phyloP scores from a whole-genome alignment of 73 alveolate genomes.

The Symbiodinium natans region DNA sequence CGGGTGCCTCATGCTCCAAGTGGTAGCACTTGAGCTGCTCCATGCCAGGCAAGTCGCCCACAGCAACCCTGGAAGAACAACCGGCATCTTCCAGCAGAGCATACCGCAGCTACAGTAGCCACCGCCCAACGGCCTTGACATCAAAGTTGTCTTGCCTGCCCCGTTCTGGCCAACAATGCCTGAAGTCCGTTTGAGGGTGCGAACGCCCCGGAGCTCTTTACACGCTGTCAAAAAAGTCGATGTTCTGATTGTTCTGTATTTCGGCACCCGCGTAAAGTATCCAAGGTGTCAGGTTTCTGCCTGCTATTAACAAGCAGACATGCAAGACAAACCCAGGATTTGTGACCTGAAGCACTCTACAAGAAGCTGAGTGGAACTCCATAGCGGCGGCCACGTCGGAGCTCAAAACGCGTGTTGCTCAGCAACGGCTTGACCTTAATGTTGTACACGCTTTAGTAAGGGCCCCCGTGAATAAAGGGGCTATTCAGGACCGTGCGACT shows the following conservation, averaged over 20 bases:
- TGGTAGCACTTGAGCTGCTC: constrained; percentile 94
- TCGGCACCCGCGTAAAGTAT: too few species aligned
- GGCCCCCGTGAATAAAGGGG: too few species aligned
- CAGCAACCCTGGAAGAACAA: constrained; percentile 16
- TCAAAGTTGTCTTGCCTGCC: constrained; percentile 95
- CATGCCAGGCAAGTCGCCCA: constrained; percentile 89
- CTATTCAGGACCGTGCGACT: too few species aligned
- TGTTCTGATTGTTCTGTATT: too few species aligned
- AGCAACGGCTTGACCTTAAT: constrained; percentile 92
- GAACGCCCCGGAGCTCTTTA: too few species aligned
- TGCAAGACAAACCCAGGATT: too few species aligned
- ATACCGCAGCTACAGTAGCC: not conserved
- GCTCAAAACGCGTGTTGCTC: constrained; percentile 93
- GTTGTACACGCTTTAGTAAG: too few species aligned
- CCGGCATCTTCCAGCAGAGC: not conserved
- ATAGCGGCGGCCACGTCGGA: constrained; percentile 94
- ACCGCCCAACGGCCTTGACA: constrained; percentile 29
- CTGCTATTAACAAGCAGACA: too few species aligned
- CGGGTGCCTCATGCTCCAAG: constrained; percentile 53
- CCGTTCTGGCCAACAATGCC: constrained; percentile 95
- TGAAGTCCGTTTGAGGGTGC: not conserved
- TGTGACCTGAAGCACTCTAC: too few species aligned
- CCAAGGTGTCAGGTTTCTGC: too few species aligned
- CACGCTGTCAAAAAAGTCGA: too few species aligned
- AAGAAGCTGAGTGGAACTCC: constrained; percentile 37